phyloP scores from a whole-genome alignment of 2,329 filamentous ascomycete genomes.

The Diaporthe sp. region DNA sequence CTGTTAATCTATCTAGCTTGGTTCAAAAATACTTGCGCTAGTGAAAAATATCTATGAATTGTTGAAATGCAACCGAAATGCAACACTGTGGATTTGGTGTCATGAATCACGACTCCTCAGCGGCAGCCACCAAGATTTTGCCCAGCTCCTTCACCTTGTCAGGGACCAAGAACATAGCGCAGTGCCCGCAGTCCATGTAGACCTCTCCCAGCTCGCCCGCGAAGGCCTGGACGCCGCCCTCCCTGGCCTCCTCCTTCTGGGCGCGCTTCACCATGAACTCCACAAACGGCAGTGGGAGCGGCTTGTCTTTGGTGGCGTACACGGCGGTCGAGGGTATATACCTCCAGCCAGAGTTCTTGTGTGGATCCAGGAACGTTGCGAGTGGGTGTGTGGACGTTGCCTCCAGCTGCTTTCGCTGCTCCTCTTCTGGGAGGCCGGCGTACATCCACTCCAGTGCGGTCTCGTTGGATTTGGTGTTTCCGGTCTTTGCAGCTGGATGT shows the following conservation, averaged over 20 bases:
- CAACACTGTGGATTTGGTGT: too few relatives aligned
- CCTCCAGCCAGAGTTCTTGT: neutral
- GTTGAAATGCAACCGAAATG: too few relatives aligned
- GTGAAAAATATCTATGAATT: too few relatives aligned
- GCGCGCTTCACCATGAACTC: slow-evolving; percentile 22
- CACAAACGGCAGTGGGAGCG: neutral
- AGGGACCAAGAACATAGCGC: neutral
- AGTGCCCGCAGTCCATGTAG: slow-evolving; percentile 22
- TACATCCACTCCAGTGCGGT: neutral
- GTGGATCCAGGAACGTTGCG: neutral
- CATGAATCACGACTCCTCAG: neutral
- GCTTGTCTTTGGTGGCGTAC: neutral
- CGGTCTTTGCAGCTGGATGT: neutral
- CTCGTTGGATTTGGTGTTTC: neutral
- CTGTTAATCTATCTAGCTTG: too few relatives aligned
- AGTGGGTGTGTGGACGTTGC: neutral
- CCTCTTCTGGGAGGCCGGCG: neutral
- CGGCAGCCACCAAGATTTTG: slow-evolving; percentile 4
- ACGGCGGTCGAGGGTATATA: neutral
- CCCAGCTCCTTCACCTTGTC: slow-evolving; percentile 6
- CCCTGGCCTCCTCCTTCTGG: neutral
- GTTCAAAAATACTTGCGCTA: too few relatives aligned
- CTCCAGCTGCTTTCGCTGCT: neutral
- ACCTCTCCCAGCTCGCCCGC: slow-evolving; percentile 6
- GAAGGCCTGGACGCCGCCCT: neutral